These are phyloP conservation scores for Cystofilobasidium bisporidii DNA, from an alignment of 768 basidiomycete genomes.

Conservation along the genomic window DNA sequence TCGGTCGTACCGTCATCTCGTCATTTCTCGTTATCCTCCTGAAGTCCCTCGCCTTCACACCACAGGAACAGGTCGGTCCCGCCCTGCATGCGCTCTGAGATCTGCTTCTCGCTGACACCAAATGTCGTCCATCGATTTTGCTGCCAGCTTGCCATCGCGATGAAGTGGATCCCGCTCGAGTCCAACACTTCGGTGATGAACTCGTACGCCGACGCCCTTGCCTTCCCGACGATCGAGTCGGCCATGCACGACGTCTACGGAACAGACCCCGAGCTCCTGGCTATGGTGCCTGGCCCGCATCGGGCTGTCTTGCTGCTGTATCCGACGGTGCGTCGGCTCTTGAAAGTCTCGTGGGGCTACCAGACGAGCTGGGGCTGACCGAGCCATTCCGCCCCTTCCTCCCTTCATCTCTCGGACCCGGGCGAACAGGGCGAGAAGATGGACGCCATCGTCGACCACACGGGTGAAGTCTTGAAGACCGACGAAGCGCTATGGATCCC, in stretches of 20 bases:
- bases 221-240: constrained; percentile 47
- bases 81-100: no score
- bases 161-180: constrained; percentile 66
- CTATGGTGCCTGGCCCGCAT: constrained; percentile 59
- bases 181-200: constrained; percentile 53
- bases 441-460: constrained; percentile 41
- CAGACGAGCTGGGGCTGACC: no score
- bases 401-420: no score
- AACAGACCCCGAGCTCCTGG: constrained; percentile 60
- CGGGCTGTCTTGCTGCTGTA: constrained; percentile 81
- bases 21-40: no score
- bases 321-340: constrained; percentile 52
- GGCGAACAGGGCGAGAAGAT: constrained; percentile 58
- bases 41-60: no score
- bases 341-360: no score
- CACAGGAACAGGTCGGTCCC: no score
- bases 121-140: no score
- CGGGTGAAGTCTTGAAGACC: constrained; percentile 45
- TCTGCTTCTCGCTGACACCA: no score
- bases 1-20: no score
- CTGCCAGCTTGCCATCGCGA: no score
- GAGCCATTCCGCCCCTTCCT: no score
- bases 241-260: constrained; percentile 66
- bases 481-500: constrained; percentile 30
- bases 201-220: constrained; percentile 64